A percentile compares a stretch with the other conserved stretches of the same genome.
phyloP scores from a whole-genome alignment of 2,329 filamentous ascomycete species.

The Orbilia ellipsospora region DNA sequence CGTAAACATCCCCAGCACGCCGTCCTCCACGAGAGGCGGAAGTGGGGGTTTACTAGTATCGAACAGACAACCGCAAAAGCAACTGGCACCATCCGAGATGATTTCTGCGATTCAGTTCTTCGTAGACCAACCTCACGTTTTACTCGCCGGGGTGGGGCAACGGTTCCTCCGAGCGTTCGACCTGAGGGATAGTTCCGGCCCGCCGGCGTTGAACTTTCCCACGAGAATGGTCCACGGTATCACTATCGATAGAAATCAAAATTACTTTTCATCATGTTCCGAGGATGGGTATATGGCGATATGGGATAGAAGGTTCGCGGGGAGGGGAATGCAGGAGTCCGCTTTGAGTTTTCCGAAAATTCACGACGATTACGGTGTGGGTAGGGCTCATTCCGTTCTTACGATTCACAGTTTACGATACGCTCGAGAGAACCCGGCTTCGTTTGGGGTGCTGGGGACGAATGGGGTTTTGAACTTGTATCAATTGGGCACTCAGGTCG shows the following conservation, averaged over 20 bases:
- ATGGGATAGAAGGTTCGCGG: slow-evolving; percentile 58
- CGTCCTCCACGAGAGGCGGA: slow-evolving; percentile 51
- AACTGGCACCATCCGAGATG: slow-evolving; percentile 73
- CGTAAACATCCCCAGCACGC: slow-evolving; percentile 60
- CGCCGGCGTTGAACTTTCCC: slow-evolving; percentile 64
- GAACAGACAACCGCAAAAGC: slow-evolving; percentile 65
- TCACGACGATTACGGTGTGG: slow-evolving; percentile 54
- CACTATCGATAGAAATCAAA: slow-evolving; percentile 80
- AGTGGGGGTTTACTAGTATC: slow-evolving; percentile 7
- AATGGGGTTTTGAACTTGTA: slow-evolving; percentile 57
- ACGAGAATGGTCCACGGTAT: slow-evolving; percentile 70
- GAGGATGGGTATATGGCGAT: slow-evolving; percentile 58
- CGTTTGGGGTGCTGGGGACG: slow-evolving; percentile 58
- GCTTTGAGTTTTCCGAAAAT: slow-evolving; percentile 56
- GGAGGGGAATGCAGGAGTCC: slow-evolving; percentile 51
- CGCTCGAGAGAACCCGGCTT: slow-evolving; percentile 56
- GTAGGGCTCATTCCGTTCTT: slow-evolving; percentile 36
- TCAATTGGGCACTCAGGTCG: slow-evolving; percentile 54
- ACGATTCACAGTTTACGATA: slow-evolving; percentile 57
- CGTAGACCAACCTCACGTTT: slow-evolving; percentile 77
- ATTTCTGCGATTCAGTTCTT: slow-evolving; percentile 87
- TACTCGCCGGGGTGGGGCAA: slow-evolving; percentile 80
- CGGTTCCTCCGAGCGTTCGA: slow-evolving; percentile 81
- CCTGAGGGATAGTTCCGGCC: slow-evolving; percentile 72
- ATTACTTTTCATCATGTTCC: slow-evolving; percentile 85